Base-by-base conservation (phyloP, 306 rosid species). In the Luffa acutangula region DNA sequence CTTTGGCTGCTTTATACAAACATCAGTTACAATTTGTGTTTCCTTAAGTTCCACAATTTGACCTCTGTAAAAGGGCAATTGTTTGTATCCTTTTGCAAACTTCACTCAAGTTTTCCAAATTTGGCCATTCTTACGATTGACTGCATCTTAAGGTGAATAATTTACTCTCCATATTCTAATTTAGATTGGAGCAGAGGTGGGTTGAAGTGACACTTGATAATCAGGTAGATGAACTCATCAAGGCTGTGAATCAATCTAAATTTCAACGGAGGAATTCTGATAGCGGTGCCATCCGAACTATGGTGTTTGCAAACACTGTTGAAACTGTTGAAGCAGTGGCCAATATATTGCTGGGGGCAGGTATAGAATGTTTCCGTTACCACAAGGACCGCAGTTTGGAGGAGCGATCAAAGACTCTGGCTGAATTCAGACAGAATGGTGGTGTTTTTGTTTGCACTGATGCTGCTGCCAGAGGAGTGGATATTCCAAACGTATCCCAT, bases 401-500 rank as follows among this genome's bases (percentile, higher is more conserved):
- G 85, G 97, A 87, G 86, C 93, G 97, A 48, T 86, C 94, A 65
- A 88, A 88, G 77, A 85, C 91, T 77, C 84, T 93, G 37, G 78
- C 85, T 81, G 96, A 90, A 83, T 93, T 95, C 84, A 83, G 85
- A 33, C 86, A 89, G 85, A 90, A 88, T 72, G 99, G 99, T 83
- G 97, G 99, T 63, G 83, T 93, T 88, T 91, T 95, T 82, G 97
- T 93, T 70, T 95, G 97, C 80, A 95, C 99, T 45, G 99, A 93
- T 87, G 97, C 99, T 75, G 99, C 96, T 69, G 93, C 99, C 33
- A 93, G 97, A 77, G 97, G 99, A 54, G 90, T 93, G 82, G 97
- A 95, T 85, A 92, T 95, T 84, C 88, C 97, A 69, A 90, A 93
- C 66, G 90, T 95, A 81, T 88, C 89, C 20, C 99, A 95, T 81